Conservation (phyloP, 176 grass and related monocot species). For the Rhynchospora breviuscula region DNA sequence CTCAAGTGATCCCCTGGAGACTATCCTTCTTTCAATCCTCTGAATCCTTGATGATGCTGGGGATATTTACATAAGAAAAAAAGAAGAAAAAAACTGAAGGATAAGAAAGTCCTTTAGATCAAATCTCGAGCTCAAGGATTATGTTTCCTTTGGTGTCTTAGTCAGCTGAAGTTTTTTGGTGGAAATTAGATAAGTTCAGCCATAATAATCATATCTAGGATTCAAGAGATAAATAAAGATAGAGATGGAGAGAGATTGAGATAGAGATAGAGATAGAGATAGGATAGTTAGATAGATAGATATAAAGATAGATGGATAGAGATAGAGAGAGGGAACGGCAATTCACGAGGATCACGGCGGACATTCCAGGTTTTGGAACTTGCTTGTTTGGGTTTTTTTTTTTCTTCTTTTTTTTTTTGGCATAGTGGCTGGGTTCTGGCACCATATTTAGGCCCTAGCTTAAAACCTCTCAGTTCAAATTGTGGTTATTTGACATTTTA, state of each 20-base stretch:
- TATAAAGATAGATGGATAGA: background rate
- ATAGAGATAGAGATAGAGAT: background rate
- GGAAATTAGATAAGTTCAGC: background rate
- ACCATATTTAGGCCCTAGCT: background rate
- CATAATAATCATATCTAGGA: background rate
- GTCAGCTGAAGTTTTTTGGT: background rate
- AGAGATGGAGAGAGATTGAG: background rate
- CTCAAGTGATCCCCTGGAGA: background rate
- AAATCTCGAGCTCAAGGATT: background rate
- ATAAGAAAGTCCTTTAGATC: background rate
- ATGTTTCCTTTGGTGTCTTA: background rate
- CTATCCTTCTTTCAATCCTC: background rate
- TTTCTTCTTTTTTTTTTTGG: no score
- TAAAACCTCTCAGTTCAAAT: background rate
- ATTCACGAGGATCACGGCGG: background rate
- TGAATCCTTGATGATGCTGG: background rate
- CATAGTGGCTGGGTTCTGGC: background rate
- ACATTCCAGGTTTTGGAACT: background rate
- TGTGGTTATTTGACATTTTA: background rate
- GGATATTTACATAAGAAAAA: background rate
- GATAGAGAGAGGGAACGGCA: background rate
- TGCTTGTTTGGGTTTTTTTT: background rate
- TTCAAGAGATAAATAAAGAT: background rate
- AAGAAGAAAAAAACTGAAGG: conserved; percentile 6
- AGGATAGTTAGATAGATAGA: background rate